Percentiles rank a stretch among this genome's conserved stretches.
Evolutionary conservation across 352 stramenopile species (phyloP).

Genomic region (Phytophthora nicotianae): DNA sequence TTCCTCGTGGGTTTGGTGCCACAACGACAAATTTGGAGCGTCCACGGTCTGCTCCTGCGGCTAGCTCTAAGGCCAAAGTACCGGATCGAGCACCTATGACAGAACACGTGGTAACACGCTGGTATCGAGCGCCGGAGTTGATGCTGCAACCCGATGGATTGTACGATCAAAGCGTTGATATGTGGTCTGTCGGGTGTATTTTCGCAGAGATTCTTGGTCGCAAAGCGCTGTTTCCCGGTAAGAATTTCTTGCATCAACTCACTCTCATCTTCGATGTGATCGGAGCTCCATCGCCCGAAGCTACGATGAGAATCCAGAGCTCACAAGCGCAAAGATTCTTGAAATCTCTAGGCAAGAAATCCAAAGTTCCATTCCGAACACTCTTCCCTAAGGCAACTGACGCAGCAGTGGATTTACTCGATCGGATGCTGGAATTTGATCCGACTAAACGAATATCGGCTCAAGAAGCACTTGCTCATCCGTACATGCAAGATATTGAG

Average conservation of each 20-base stretch:
- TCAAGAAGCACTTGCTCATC: conserved; percentile 64
- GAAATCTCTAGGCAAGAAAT: conserved; percentile 62
- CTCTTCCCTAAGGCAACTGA: conserved; percentile 62
- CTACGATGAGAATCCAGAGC: conserved; percentile 65
- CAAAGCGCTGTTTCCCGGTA: conserved; percentile 76
- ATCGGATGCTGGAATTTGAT: conserved; percentile 72
- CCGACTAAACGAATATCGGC: conserved; percentile 57
- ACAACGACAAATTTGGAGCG: conserved; percentile 29
- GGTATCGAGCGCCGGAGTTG: conserved; percentile 91
- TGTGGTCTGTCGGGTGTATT: conserved; percentile 91
- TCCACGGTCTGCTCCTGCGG: conserved; percentile 54
- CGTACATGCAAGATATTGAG: conserved; percentile 77
- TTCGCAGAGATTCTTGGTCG: conserved; percentile 80
- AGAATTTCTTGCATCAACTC: conserved; percentile 85
- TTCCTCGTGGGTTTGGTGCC: conserved; percentile 31
- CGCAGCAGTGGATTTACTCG: conserved; percentile 65
- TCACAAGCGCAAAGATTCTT: conserved; percentile 76
- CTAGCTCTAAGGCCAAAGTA: conserved; percentile 17
- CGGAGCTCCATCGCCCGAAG: conserved; percentile 54
- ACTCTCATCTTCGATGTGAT: conserved; percentile 82
- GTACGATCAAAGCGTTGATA: conserved; percentile 90
- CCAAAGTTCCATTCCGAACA: conserved; percentile 52
- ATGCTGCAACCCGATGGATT: conserved; percentile 90
- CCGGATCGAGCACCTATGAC: conserved; percentile 63
- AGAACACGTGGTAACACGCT: conserved; percentile 89